Evolutionary conservation across 768 basidiomycete genomes (phyloP).

Genomic region (Russula olivacea): DNA sequence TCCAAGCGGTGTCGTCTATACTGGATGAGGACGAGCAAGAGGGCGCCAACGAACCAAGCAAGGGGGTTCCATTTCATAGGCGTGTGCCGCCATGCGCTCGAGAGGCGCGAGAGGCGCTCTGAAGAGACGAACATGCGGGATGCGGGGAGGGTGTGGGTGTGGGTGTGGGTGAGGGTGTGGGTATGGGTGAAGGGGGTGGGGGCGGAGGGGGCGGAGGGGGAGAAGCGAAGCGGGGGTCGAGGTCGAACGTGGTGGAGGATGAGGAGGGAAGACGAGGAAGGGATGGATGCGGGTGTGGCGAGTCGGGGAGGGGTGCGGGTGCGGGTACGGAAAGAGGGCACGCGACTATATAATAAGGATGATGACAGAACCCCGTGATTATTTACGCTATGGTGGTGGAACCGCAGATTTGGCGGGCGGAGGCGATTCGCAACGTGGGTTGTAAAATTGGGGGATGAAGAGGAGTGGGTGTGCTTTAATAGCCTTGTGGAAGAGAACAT

Average conservation of each 20-base stretch:
- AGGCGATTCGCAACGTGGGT: conserved; percentile 1
- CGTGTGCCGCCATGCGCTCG: conserved; percentile 77
- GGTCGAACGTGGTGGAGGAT: neutral
- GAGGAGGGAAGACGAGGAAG: neutral
- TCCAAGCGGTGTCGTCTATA: conserved; percentile 49
- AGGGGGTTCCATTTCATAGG: conserved; percentile 96
- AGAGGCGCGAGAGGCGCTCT: conserved; percentile 63
- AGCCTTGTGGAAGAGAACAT: neutral
- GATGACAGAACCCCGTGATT: conserved; percentile 6
- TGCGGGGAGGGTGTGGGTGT: neutral
- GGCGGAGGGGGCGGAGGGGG: neutral
- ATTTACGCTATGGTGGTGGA: neutral
- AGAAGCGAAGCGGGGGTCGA: neutral
- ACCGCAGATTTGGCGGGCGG: conserved; percentile 3
- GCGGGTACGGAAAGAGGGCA: neutral
- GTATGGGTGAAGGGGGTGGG: neutral
- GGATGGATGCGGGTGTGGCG: too few species aligned
- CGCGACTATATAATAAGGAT: conserved; percentile 8
- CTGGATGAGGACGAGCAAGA: conserved; percentile 76
- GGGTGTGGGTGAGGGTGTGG: neutral
- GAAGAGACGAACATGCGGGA: conserved; percentile 21
- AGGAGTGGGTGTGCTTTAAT: neutral
- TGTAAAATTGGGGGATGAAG: neutral
- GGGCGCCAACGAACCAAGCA: conserved; percentile 82
- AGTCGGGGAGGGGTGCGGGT: neutral